Evolutionary conservation across 2,329 filamentous ascomycete species (phyloP), one percentile per base, ranked within the genome.

Genomic region (Ceratocystiopsis sp.): DNA sequence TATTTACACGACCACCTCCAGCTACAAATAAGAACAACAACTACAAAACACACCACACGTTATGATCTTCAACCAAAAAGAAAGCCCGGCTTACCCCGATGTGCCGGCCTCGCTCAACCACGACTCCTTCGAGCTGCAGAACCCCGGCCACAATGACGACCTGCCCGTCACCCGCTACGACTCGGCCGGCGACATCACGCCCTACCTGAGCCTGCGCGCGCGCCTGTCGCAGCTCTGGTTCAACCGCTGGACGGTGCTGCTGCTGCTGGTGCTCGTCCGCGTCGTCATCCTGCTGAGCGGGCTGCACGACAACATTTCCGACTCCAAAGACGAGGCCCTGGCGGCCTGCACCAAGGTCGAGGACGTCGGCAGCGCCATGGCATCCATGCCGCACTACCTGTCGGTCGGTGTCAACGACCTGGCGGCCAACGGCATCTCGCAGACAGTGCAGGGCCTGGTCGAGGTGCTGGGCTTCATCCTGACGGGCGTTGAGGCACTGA

Each of bases 371-470:
- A 95, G 86, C 58, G 74, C 85, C 47, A 89, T 98, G 84, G 91
- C 89, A 35, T 96, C 91, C 35, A 94, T 96, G 86, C 91, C 91
- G 45, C 82, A 95, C 61, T 96, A 94, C 63, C 78, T 96, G 57
- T 83, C 87, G 2, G 67, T 73, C 42, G 91, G 91, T 43, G 79
- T 95, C 57, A 98, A 98, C 62, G 74, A 84, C 46, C 65, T 96
- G 52, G 81, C 84, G 9, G 84, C 85, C 32, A 71, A 71, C 40
- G 80, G 84, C 44, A 79, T 96, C 51, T 84, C 87, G 52, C 78
- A 80, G 52, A 77, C 85, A 10, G 77, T 96, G 50, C 71, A 77
- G 48, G 89, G 76, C 40, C 71, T 96, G 58, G 83, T 91, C 59
- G 68, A 75, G 37, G 77, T 91, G 62, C 69, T 96, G 41, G 68